Evolutionary conservation across 768 basidiomycete species (phyloP), one percentile per base, ranked within the genome.

Genomic region (Collybia sordida): DNA sequence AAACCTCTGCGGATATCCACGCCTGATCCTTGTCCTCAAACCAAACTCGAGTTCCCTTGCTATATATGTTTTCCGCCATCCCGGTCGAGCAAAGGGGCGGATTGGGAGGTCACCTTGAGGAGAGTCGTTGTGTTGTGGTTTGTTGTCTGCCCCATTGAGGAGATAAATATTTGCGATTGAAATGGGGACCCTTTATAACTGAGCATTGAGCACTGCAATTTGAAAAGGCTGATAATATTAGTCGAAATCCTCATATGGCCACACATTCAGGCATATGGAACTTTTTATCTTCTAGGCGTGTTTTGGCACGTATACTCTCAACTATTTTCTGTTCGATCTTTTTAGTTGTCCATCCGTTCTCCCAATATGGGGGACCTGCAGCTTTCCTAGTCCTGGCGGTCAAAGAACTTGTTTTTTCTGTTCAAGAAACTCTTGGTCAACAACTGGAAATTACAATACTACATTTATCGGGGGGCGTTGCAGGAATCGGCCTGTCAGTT

Each of bases 11-110:
- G 37, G 91, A 90, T 59, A 96, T 79, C 94, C 94, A 97, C 54
- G 92, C 93, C 57, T 88, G 84, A 54, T 96, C 93, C 70, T 90
- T 93, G 76, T 96, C 93, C 56, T 92, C 83, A 62, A 95, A 93
- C 93, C 90, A 92, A 64, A 91, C 90, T 59, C 89, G 79, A 55
- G 89, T 91, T 54, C 90, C 90, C 70, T 87, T 91, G 79, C 85
- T 88, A 75, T 91, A 92, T 64, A 91, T 88, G 75, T 91, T 90
- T 76, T 92, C 90, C 67, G 90, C 88, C 90, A 92, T 92, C 69
- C 56, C 60, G 36, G 36, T 45, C 31, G 47, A 56, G 49, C 25
- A 51, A 41, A 39, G 49, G 47, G 38, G 21, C 31, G 40, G 22
- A 38, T 45, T 41, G 47, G 47, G 54, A 45, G 46, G 24, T 48